These are phyloP conservation scores for Eustoma russellianum DNA, from an alignment of 257 asterid genomes.

Conservation along the genomic window DNA sequence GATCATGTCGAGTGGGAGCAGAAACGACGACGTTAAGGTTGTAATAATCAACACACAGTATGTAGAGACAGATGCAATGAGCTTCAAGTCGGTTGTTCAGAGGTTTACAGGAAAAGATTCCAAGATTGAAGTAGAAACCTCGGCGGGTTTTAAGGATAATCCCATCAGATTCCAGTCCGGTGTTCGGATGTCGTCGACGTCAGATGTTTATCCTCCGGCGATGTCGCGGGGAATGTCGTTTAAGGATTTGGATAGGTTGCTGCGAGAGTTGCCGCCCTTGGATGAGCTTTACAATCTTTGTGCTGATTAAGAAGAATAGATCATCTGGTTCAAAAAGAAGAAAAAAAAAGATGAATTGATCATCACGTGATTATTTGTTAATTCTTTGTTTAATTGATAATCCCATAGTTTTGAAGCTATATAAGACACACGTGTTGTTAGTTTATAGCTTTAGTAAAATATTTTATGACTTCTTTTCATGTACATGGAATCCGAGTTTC, in stretches of 20 bases:
- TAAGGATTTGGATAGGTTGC: conserved; percentile 29
- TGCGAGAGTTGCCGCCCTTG: conserved; percentile 29
- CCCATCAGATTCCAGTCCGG: not conserved
- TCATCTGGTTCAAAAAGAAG: no score
- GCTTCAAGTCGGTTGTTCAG: conserved; percentile 44
- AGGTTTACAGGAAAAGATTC: conserved; percentile 39
- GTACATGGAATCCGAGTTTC: no score
- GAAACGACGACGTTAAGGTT: conserved; percentile 21
- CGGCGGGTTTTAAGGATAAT: not conserved
- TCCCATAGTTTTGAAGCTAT: not conserved
- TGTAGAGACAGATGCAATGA: conserved; percentile 29
- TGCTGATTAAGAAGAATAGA: conserved; percentile 7
- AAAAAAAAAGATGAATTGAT: no score
- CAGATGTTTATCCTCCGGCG: not conserved
- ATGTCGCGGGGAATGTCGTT: conserved; percentile 29
- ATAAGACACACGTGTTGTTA: no score
- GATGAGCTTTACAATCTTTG: conserved; percentile 24
- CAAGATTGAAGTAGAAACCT: not conserved
- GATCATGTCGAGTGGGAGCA: not conserved
- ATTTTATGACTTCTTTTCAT: no score
- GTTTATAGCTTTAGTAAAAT: no score
- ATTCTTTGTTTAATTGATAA: not conserved
- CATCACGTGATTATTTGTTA: not conserved
- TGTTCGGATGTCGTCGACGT: not conserved
- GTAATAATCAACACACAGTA: conserved; percentile 40